Base-by-base conservation (phyloP, 2,329 filamentous ascomycete species). In the Aspergillus sp. region DNA sequence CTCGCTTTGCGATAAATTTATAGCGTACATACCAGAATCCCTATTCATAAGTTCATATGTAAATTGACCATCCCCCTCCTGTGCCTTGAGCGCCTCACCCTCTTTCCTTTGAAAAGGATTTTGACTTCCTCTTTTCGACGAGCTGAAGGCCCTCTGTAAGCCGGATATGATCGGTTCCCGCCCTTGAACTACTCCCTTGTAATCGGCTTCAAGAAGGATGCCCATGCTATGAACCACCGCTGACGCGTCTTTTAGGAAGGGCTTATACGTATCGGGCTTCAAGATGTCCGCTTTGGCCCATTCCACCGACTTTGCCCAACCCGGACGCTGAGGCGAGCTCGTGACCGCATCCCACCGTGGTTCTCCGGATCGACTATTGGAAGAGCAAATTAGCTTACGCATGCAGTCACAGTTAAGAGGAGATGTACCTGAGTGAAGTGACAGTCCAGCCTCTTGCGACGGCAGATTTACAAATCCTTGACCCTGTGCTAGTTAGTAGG, bases 21-120 rank as follows among this genome's bases (percentile, higher is more conserved):
- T 37, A 8, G 24, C 21, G 31, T 50, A 69, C 71, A 33, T 69
- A 84, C 82, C 82, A 44, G 83, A 83, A 77, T 98, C 93, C 57
- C 95, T 85, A 78, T 99, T 99, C 91, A 99, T 97, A 60, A 92
- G 82, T 79, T 98, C 95, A 79, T 99, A 99, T 17, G 93, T 97
- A 68, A 96, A 81, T 76, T 95, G 90, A 24, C 87, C 87, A 65
- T 87, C 86, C 46, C 80, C 83, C 73, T 90, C 87, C 52, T 86
- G 81, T 1, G 87, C 83, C 64, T 83, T 81, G 64, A 93, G 82
- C 60, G 84, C 81, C 61, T 84, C 83, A 49, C 82, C 85, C 43
- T 80, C 74, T 52, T 79, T 78, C 53, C 83, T 81, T 60, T 88
- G 83, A 17, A 96, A 79, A 2, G 90, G 91, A 72, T 96, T 90